Percentiles rank a stretch among this genome's conserved stretches.
Conservation (phyloP, 1,139 yeast genomes). For the Sugiyamaella neomexicana region DNA sequence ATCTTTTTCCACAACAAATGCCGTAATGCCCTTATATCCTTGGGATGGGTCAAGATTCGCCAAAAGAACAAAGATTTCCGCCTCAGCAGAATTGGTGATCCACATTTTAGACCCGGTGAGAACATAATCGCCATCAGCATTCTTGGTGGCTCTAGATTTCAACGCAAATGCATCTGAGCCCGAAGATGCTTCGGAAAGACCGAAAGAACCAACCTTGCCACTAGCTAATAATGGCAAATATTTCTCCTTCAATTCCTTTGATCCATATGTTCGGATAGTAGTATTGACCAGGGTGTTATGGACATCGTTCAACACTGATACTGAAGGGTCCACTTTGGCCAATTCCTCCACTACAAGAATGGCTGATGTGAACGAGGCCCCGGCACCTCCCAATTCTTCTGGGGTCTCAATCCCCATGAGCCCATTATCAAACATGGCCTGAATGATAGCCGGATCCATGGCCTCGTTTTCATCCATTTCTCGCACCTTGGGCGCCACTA, state of each 20-base stretch:
- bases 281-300: conserved; percentile 49
- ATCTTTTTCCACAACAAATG: conserved; percentile 46
- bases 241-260: conserved; percentile 41
- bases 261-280: conserved; percentile 44
- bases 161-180: conserved; percentile 51
- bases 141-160: conserved; percentile 41
- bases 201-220: conserved; percentile 45
- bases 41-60: conserved; percentile 46
- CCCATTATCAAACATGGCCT: conserved; percentile 45
- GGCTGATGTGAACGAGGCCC: conserved; percentile 48
- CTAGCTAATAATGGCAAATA: conserved; percentile 44
- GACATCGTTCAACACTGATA: conserved; percentile 47
- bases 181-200: conserved; percentile 46
- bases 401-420: conserved; percentile 50
- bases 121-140: conserved; percentile 42
- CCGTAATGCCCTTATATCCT: conserved; percentile 51
- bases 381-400: conserved; percentile 49
- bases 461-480: conserved; percentile 48
- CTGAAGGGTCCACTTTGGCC: conserved; percentile 48
- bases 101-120: conserved; percentile 48
- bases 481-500: conserved; percentile 44
- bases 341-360: conserved; percentile 48
- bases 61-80: conserved; percentile 45
- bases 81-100: conserved; percentile 49
- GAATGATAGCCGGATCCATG: conserved; percentile 43